A percentile compares a stretch with the other conserved stretches of the same genome.
These are phyloP conservation scores for Bathelium albidoporum DNA, from an alignment of 495 filamentous ascomycete species.

Conservation along the genomic window DNA sequence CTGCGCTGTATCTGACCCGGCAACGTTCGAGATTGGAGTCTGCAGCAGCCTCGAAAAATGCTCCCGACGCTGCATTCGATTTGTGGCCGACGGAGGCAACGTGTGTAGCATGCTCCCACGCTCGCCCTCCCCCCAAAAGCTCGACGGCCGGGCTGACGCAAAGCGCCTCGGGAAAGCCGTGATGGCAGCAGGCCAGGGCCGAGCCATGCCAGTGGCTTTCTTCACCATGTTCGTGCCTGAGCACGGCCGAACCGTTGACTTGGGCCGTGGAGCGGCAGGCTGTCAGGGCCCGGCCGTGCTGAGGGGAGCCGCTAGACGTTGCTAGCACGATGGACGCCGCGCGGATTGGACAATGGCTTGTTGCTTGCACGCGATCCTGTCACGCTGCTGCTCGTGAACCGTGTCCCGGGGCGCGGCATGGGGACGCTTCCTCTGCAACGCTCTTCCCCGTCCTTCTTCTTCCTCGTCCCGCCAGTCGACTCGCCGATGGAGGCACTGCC, in stretches of 20 bases:
- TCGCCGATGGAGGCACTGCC: background rate
- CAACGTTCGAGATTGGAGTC: background rate
- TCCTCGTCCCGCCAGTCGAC: background rate
- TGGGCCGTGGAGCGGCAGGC: background rate
- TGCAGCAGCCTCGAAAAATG: background rate
- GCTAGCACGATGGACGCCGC: background rate
- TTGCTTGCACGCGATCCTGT: background rate
- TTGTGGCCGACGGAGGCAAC: background rate
- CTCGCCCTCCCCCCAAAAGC: background rate
- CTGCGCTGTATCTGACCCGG: background rate
- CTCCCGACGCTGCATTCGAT: background rate
- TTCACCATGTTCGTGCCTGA: background rate
- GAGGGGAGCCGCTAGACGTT: too few relatives aligned
- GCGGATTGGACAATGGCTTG: background rate
- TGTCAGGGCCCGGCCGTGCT: background rate
- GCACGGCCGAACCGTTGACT: background rate
- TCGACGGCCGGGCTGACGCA: background rate
- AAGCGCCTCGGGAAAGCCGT: background rate
- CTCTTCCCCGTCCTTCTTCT: constrained; percentile 1
- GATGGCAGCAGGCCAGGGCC: background rate
- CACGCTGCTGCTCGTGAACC: background rate
- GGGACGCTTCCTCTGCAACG: background rate
- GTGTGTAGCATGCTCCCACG: background rate
- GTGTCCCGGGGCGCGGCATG: background rate
- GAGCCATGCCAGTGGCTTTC: background rate